Evolutionary conservation across 2,329 filamentous ascomycete genomes (phyloP).

Genomic region (Blumeria graminis): DNA sequence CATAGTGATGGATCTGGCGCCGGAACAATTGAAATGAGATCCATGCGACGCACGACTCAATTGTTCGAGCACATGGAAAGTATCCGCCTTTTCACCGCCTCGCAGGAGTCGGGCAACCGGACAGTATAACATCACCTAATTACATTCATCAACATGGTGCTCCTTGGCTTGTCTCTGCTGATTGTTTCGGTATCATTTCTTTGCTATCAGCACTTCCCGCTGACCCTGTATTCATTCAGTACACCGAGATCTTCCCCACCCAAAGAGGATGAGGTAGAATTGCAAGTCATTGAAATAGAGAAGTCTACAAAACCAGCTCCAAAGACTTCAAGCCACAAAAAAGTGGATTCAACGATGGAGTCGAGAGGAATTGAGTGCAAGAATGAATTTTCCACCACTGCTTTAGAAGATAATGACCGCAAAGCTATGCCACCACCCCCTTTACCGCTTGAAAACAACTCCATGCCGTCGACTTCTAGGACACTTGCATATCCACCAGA

Average conservation of each 20-base stretch:
- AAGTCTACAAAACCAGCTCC: no score
- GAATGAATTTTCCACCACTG: no score
- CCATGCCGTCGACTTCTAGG: slow-evolving; percentile 10
- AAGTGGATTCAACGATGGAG: no score
- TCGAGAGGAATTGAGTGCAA: no score
- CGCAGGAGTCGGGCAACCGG: no score
- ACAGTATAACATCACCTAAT: no score
- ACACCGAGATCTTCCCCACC: neutral
- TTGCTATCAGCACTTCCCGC: slow-evolving; percentile 25
- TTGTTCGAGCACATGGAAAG: no score
- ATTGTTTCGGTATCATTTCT: slow-evolving; percentile 34
- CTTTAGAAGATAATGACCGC: slow-evolving; percentile 10
- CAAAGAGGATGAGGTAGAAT: no score
- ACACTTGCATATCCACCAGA: slow-evolving; percentile 6
- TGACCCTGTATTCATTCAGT: slow-evolving; percentile 12
- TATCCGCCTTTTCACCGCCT: no score
- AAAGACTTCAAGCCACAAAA: no score
- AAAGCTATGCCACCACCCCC: slow-evolving; percentile 18
- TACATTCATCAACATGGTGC: slow-evolving; percentile 20
- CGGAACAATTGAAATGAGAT: neutral
- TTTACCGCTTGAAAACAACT: slow-evolving; percentile 10
- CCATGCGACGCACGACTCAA: slow-evolving; percentile 1
- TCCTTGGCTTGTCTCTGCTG: slow-evolving; percentile 36
- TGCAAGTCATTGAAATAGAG: no score
- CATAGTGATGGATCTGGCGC: neutral